Base-by-base conservation (phyloP, 305 asterid species). In the Withania somnifera region DNA sequence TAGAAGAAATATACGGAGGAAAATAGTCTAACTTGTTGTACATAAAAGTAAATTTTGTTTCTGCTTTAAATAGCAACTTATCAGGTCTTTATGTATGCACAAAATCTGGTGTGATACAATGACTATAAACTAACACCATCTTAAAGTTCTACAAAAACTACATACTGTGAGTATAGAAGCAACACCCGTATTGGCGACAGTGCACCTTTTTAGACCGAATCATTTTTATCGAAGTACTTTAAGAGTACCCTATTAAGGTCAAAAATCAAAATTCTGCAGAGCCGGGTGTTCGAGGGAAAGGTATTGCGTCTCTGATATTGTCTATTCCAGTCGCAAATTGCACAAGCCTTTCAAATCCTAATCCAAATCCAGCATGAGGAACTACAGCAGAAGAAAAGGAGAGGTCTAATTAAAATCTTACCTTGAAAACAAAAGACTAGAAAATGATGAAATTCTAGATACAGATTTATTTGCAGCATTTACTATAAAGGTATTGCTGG, bases 281-380 rank as follows among this genome's bases (percentile, higher is more conserved):
- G 77, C 98, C 99, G 66, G 99, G 97, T 11, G 98, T 85, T 22
- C 99, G 89, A 34, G 98, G 98, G 84, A 97, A 97, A 83, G 98
- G 97, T 78, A 95, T 97, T 17, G 95, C 95, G 85, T 97, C 98
- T 86, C 98, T 87, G 57, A 95, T 97, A 75, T 95, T 97, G 79
- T 97, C 99, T 38, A 93, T 87, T 30, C 98, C 98, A 30, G 98
- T 97, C 10, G 98, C 97, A 82, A 94, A 97, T 68, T 94, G 99
- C 79, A 97, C 98, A 17, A 97, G 95, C 91, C 99, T 92, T 82
- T 97, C 99, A 54, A 97, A 97, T 22, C 99, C 99, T 84, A 97
- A 90, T 51, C 99, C 99, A 81, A 93, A 97, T 75, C 99, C 98
- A 4, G 99, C 97, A 82, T 97, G 99, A 32, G 98, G 98, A 87